Conservation (phyloP, 2,329 filamentous ascomycete genomes). For the Fusarium penzigii region DNA sequence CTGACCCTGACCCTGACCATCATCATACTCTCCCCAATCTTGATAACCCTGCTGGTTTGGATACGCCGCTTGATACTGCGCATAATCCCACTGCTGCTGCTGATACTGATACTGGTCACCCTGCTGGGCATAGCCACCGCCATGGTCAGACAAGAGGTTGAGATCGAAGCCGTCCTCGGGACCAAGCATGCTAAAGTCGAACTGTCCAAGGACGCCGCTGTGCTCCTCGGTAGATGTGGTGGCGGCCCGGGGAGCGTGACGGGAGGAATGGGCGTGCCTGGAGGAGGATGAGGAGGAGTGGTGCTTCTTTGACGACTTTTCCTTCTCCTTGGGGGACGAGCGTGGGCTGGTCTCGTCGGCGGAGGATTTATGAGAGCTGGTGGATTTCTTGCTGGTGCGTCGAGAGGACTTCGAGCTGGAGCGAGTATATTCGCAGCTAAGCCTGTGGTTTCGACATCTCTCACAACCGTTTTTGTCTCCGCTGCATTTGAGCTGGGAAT, state of each 20-base stretch:
- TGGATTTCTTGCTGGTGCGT: conserved; percentile 18
- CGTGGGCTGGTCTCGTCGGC: conserved; percentile 20
- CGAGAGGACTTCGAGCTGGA: conserved; percentile 35
- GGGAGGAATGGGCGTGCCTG: conserved; percentile 16
- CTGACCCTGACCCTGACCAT: background rate
- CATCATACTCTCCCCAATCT: conserved; percentile 22
- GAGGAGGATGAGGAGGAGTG: background rate
- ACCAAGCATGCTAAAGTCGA: conserved; percentile 31
- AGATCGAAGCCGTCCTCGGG: conserved; percentile 36
- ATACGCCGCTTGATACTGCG: conserved; percentile 22
- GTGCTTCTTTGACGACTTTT: conserved; percentile 26
- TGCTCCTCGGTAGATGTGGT: conserved; percentile 19
- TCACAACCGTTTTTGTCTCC: conserved; percentile 41
- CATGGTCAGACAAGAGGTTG: conserved; percentile 23
- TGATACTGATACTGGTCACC: conserved; percentile 14
- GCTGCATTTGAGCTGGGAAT: conserved; percentile 37
- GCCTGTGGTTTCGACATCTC: conserved; percentile 32
- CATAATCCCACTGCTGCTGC: conserved; percentile 23
- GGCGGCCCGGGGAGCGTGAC: background rate
- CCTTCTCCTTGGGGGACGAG: conserved; percentile 20
- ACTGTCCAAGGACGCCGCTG: conserved; percentile 25
- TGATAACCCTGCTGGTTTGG: conserved; percentile 20
- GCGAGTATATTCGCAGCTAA: conserved; percentile 39
- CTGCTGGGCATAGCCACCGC: conserved; percentile 22
- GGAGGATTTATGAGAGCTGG: background rate